These are phyloP conservation scores for Kentomonas sorsogonicus DNA, from an alignment of 208 protist genomes.

Conservation along the genomic window DNA sequence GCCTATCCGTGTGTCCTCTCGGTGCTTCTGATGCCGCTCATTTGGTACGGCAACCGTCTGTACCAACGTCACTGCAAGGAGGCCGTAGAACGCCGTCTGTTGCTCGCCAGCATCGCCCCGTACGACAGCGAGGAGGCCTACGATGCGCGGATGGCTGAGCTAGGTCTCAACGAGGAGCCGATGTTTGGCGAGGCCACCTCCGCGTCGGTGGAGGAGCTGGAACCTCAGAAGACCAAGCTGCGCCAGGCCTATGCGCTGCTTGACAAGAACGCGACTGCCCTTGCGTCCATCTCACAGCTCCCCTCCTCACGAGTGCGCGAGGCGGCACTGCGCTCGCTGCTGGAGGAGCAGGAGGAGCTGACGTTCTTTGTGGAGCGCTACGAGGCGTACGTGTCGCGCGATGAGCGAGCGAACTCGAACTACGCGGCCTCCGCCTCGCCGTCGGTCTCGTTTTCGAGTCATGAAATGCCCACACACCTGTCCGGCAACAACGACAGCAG, in stretches of 20 bases:
- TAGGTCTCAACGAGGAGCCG: conserved; percentile 31
- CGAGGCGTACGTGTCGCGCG: conserved; percentile 25
- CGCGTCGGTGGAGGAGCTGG: conserved; percentile 14
- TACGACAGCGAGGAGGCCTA: conserved; percentile 31
- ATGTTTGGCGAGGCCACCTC: conserved; percentile 12
- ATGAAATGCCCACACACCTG: no score
- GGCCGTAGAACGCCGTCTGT: conserved; percentile 17
- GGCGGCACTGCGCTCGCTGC: conserved; percentile 21
- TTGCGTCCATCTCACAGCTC: conserved; percentile 27
- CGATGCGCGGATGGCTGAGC: conserved; percentile 21
- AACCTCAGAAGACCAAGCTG: conserved; percentile 23
- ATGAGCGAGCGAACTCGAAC: no score
- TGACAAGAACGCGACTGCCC: conserved; percentile 33
- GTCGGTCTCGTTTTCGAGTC: no score
- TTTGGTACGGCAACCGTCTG: conserved; percentile 21
- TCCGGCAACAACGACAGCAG: no score
- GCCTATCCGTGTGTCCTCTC: conserved; percentile 11
- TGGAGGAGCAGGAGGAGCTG: conserved; percentile 30
- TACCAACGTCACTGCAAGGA: conserved; percentile 13
- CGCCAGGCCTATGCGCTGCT: conserved; percentile 36
- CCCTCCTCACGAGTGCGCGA: conserved; percentile 26
- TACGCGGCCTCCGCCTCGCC: no score
- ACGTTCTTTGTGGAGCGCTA: conserved; percentile 21
- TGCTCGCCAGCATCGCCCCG: conserved; percentile 24
- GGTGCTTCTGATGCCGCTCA: conserved; percentile 13